Conservation (phyloP, 176 grass and related monocot species). For the Rhipidocladum racemiflorum region DNA sequence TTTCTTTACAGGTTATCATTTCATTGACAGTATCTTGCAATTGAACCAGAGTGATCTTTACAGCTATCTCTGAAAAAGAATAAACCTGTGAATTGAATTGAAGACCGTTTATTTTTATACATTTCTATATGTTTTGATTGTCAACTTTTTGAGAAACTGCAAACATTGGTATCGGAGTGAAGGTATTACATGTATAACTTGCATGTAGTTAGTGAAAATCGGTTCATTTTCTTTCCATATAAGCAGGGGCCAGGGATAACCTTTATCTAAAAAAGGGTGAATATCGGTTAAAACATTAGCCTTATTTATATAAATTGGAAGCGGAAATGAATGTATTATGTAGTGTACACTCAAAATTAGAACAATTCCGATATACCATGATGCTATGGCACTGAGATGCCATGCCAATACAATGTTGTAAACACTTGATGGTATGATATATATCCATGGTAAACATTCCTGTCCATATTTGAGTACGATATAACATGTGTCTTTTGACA, state of each 20-base stretch:
- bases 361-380: not conserved
- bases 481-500: constrained; percentile 38
- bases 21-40: not conserved
- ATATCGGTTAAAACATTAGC: not conserved
- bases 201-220: not conserved
- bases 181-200: not conserved
- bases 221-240: not conserved
- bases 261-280: too few species aligned
- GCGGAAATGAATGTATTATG: not conserved
- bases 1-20: not conserved
- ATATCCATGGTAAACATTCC: too few species aligned
- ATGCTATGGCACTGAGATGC: not conserved
- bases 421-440: not conserved
- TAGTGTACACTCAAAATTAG: not conserved
- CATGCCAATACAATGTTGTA: not conserved
- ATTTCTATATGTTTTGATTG: not conserved
- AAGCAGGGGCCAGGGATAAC: too few species aligned
- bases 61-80: not conserved
- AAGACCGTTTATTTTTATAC: not conserved
- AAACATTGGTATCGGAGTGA: not conserved
- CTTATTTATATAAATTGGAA: not conserved
- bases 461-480: constrained; percentile 9
- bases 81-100: not conserved
- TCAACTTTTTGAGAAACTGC: not conserved
- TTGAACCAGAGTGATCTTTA: not conserved